These are phyloP conservation scores for Raphanus sativus DNA, from an alignment of 345 rosid genomes.

Conservation along the genomic window DNA sequence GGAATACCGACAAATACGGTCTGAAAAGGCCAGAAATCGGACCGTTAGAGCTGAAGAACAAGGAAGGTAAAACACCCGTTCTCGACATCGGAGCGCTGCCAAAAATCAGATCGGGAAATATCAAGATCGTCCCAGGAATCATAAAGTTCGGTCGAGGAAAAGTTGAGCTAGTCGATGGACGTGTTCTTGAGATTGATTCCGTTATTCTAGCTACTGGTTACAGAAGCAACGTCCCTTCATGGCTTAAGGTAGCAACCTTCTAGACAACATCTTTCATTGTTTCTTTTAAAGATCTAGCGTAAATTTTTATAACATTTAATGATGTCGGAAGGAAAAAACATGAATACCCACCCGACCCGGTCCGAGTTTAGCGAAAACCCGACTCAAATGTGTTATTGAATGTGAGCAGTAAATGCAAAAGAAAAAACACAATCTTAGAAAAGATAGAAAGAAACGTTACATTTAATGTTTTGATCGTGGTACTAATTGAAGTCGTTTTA, in stretches of 20 bases:
- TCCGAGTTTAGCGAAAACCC: slow-evolving; percentile 27
- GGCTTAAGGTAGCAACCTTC: slow-evolving; percentile 64
- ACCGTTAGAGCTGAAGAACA: slow-evolving; percentile 65
- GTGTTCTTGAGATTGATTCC: slow-evolving; percentile 60
- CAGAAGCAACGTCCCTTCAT: slow-evolving; percentile 89
- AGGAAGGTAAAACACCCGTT: slow-evolving; percentile 77
- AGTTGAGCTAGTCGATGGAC: slow-evolving; percentile 69
- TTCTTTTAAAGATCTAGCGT: neutral
- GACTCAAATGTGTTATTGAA: slow-evolving; percentile 6
- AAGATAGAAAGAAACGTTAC: neutral
- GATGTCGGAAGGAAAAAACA: slow-evolving; percentile 32
- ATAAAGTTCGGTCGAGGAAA: slow-evolving; percentile 48
- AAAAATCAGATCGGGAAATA: slow-evolving; percentile 68
- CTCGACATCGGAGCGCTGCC: slow-evolving; percentile 71
- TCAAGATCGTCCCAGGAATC: slow-evolving; percentile 73
- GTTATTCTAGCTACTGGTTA: slow-evolving; percentile 88
- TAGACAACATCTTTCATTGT: neutral
- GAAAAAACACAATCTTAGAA: neutral
- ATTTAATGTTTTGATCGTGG: slow-evolving; percentile 8
- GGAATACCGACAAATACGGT: slow-evolving; percentile 64
- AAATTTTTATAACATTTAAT: slow-evolving; percentile 2
- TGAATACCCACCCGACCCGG: slow-evolving; percentile 33
- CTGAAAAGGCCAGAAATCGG: slow-evolving; percentile 63
- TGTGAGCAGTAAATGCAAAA: slow-evolving; percentile 14
- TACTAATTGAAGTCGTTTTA: neutral